Percentiles rank a stretch among this genome's conserved stretches.
phyloP scores from a whole-genome alignment of 1,284 basidiomycete genomes.

The Trametes versicolor region DNA sequence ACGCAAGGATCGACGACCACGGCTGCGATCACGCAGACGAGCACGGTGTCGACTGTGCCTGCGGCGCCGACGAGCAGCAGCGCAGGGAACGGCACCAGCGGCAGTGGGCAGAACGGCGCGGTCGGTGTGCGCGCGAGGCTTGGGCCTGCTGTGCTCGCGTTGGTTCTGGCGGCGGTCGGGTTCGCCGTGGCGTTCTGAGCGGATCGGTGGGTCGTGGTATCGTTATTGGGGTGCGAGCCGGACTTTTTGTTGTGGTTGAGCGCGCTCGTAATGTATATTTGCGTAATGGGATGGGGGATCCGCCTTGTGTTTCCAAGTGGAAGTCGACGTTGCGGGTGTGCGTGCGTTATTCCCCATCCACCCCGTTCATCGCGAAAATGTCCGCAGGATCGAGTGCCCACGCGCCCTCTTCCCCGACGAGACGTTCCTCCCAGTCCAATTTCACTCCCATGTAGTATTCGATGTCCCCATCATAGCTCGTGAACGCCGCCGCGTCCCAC shows the following conservation, averaged over 20 bases:
- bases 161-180: conserved; percentile 25
- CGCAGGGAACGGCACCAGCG: conserved; percentile 10
- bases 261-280: neutral
- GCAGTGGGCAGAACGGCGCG: conserved; percentile 6
- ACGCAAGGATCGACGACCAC: neutral
- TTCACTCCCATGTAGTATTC: conserved; percentile 14
- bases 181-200: conserved; percentile 26
- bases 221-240: neutral
- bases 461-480: conserved; percentile 3
- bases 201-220: neutral
- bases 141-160: conserved; percentile 21
- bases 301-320: too few species aligned
- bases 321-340: too few species aligned
- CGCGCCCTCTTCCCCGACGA: conserved; percentile 8
- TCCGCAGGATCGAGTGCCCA: conserved; percentile 14
- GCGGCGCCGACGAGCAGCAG: conserved; percentile 2
- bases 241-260: too few species aligned
- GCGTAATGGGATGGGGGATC: neutral
- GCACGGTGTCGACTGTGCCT: neutral
- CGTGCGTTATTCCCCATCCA: neutral
- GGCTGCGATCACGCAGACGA: conserved; percentile 6
- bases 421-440: conserved; percentile 9
- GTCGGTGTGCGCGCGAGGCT: conserved; percentile 10
- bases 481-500: neutral
- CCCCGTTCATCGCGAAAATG: conserved; percentile 5